Percentiles rank a stretch among this genome's conserved stretches.
Conservation (phyloP, 306 rosid species). For the Quercus bicolor region DNA sequence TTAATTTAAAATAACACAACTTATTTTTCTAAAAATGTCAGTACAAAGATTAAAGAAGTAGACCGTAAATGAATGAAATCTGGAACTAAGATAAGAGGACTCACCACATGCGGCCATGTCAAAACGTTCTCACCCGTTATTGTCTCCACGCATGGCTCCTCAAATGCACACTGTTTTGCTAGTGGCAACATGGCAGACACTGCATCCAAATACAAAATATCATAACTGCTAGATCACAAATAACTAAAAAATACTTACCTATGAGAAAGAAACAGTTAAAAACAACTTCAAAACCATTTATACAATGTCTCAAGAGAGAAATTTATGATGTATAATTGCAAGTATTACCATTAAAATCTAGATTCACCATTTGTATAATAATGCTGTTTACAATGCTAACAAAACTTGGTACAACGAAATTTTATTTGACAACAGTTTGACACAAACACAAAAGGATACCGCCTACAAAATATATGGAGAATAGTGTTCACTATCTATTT, state of each 20-base stretch:
- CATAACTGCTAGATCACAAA: not conserved
- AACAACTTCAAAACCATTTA: not conserved
- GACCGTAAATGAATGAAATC: slow-evolving; percentile 1
- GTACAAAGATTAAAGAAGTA: not conserved
- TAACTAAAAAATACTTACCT: not conserved
- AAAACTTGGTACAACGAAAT: no score
- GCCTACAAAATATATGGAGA: no score
- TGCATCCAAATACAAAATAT: slow-evolving; percentile 32
- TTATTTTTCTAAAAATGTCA: not conserved
- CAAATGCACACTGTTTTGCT: slow-evolving; percentile 98
- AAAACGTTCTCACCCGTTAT: slow-evolving; percentile 88
- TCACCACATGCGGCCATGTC: slow-evolving; percentile 98
- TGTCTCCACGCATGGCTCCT: slow-evolving; percentile 95
- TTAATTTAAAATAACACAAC: not conserved
- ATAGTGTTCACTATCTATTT: no score
- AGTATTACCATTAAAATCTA: not conserved
- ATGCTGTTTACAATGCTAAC: no score
- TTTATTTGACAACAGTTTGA: no score
- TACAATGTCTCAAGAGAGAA: not conserved
- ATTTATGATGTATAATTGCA: not conserved
- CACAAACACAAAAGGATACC: no score
- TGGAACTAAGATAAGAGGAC: slow-evolving; percentile 18
- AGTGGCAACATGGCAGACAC: slow-evolving; percentile 97
- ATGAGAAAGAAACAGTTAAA: not conserved
- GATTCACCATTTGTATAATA: no score